Percentiles rank a stretch among this genome's conserved stretches.
phyloP scores from a whole-genome alignment of 129 eudicot species.

The Rutidosis leptorrhynchoides region DNA sequence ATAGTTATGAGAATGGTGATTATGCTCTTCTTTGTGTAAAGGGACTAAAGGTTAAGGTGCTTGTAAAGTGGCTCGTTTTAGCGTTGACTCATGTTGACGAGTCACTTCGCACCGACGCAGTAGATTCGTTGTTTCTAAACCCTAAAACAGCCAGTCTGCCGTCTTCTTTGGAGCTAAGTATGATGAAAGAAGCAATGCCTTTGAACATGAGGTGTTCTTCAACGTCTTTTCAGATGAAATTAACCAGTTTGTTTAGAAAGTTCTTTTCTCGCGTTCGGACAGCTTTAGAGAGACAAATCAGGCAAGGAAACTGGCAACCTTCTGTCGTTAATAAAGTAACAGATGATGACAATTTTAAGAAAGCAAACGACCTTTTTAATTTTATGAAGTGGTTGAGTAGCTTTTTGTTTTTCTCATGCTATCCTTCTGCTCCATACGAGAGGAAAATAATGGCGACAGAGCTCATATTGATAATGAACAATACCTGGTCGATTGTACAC shows the following conservation, averaged over 20 bases:
- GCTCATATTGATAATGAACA: constrained; percentile 72
- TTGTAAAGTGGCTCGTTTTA: constrained; percentile 62
- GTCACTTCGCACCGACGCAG: constrained; percentile 91
- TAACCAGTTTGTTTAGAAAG: constrained; percentile 86
- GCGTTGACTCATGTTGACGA: constrained; percentile 92
- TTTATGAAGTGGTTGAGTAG: constrained; percentile 89
- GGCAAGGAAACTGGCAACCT: constrained; percentile 75
- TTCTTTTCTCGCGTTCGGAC: constrained; percentile 90
- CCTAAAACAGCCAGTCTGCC: constrained; percentile 94
- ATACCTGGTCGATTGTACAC: constrained; percentile 59
- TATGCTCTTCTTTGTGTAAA: constrained; percentile 59
- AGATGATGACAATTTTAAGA: constrained; percentile 27
- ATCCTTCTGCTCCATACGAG: constrained; percentile 99
- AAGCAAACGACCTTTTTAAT: constrained; percentile 62
- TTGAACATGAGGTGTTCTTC: constrained; percentile 93
- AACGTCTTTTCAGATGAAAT: constrained; percentile 94
- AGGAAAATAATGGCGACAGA: constrained; percentile 97
- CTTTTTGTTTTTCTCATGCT: constrained; percentile 80
- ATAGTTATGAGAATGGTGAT: constrained; percentile 46
- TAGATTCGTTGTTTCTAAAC: constrained; percentile 85
- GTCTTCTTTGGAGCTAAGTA: constrained; percentile 76
- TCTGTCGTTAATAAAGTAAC: constrained; percentile 25
- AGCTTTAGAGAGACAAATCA: constrained; percentile 81
- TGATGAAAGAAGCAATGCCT: constrained; percentile 87
- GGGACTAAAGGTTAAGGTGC: constrained; percentile 64